Base-by-base conservation (phyloP, 257 asterid species). In the Verbena officinalis region DNA sequence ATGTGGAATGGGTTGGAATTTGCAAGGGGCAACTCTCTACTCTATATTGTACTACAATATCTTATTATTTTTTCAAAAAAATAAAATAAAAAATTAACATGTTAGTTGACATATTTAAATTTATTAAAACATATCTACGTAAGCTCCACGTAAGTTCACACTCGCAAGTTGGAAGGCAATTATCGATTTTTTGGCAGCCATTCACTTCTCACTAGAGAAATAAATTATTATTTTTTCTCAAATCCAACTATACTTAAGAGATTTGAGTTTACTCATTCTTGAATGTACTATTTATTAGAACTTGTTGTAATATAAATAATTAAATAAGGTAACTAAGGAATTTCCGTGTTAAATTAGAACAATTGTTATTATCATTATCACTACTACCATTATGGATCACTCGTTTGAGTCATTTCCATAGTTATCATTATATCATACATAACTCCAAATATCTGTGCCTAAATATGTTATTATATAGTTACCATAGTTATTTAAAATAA, bases 111-210 rank as follows among this genome's bases (percentile, higher is more conserved):
- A 64, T 20, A 19, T 33, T 21, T 16, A 8, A 16, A 60, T 52
- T 30, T 10, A 36, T 30, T 36, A 53, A 43, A 4, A 3, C 0
- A 46, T 4, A 36, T 62, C 60, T 21, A 39, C 57, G 24, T 55
- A 62, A 71, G 70, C 54, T 71, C 70, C 75, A 62, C 65, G 33
- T 71, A 34, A 44, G 16, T 54, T 27, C 65, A 38, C 42, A 38
- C 59, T 31, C 15, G n/a, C n/a, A n/a, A n/a, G n/a, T n/a, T n/a
- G 59, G 70, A 31, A 23, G 13, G 64, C 52, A 16, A 65, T 22
- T 21, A 64, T 50, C 50, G 51, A 49, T 44, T 44, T n/a, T n/a
- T n/a, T 27, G 42, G 24, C 20, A 20, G 45, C n/a, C 24, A 38
- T 30, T 30, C 3, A 30, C 8, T 24, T 45, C 11, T 5, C 5